A percentile compares a stretch with the other conserved stretches of the same genome.
Evolutionary conservation across 805 yeast species (phyloP).

Genomic region (Scheffersomyces lignosus): DNA sequence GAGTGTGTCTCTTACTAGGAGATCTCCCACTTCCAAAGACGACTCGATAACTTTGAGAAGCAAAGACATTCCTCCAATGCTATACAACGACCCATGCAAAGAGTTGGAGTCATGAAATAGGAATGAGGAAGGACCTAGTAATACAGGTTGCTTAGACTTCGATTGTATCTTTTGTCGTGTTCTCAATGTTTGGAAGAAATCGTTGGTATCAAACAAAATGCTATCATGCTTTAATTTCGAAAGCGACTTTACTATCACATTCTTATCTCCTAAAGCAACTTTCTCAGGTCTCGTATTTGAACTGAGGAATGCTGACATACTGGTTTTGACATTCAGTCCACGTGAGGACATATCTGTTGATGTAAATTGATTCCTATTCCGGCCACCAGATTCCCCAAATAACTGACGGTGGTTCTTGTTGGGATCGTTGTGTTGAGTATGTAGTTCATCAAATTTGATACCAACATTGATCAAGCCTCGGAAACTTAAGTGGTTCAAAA

Average conservation of each 20-base stretch:
- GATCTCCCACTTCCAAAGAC: slow-evolving; percentile 26
- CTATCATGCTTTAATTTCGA: slow-evolving; percentile 15
- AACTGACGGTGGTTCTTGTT: not conserved
- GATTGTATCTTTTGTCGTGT: slow-evolving; percentile 1
- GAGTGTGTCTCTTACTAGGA: slow-evolving; percentile 15
- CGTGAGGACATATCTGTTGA: not conserved
- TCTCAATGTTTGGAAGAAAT: slow-evolving; percentile 5
- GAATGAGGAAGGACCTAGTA: slow-evolving; percentile 5
- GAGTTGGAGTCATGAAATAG: slow-evolving; percentile 25
- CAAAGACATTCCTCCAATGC: slow-evolving; percentile 54
- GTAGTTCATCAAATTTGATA: slow-evolving; percentile 31
- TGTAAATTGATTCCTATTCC: not conserved
- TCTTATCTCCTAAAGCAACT: slow-evolving; percentile 11
- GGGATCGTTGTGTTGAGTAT: slow-evolving; percentile 5
- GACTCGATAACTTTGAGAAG: slow-evolving; percentile 48
- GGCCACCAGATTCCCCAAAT: not conserved
- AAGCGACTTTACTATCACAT: slow-evolving; percentile 14
- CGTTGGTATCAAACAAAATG: slow-evolving; percentile 18
- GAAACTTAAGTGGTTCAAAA: slow-evolving; percentile 42
- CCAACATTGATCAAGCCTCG: slow-evolving; percentile 36
- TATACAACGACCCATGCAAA: slow-evolving; percentile 33
- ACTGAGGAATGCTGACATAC: not conserved
- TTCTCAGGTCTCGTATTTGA: not conserved
- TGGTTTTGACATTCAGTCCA: not conserved
- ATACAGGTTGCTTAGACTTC: slow-evolving; percentile 5